Conservation (phyloP, 1,139 yeast species). For the Oligophagozyma castellii region DNA sequence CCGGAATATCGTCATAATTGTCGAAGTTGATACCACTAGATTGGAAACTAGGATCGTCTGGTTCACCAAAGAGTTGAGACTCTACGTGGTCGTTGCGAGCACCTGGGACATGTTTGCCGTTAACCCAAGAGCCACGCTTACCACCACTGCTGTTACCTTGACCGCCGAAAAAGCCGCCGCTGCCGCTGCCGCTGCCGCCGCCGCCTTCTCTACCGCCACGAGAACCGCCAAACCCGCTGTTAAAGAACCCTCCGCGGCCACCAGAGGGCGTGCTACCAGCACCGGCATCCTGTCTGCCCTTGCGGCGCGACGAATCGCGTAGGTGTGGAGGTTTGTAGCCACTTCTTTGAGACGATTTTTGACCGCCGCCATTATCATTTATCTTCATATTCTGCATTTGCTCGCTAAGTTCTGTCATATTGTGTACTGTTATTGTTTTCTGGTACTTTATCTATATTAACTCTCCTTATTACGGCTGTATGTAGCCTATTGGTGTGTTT, state of each 20-base stretch:
- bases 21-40: constrained; percentile 97
- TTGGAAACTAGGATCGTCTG: constrained; percentile 72
- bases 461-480: no score
- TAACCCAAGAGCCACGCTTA: constrained; percentile 46
- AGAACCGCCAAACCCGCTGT: constrained; percentile 2
- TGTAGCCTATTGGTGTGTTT: no score
- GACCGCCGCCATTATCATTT: constrained; percentile 19
- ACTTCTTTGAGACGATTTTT: constrained; percentile 6
- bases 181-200: constrained; percentile 15
- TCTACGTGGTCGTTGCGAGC: constrained; percentile 59
- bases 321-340: constrained; percentile 64
- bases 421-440: constrained; percentile 6
- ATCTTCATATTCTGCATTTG: constrained; percentile 33
- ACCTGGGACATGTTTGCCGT: constrained; percentile 85
- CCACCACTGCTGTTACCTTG: constrained; percentile 12
- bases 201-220: constrained; percentile 11
- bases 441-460: no score
- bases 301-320: constrained; percentile 22
- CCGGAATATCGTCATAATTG: constrained; percentile 96
- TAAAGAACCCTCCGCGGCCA: no score
- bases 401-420: constrained; percentile 33
- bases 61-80: constrained; percentile 71
- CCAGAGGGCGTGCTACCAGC: no score
- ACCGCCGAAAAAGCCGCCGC: constrained; percentile 23
- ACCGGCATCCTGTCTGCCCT: constrained; percentile 1